Conservation (phyloP, 495 filamentous ascomycete species). For the Trichocladium uniseriatum region DNA sequence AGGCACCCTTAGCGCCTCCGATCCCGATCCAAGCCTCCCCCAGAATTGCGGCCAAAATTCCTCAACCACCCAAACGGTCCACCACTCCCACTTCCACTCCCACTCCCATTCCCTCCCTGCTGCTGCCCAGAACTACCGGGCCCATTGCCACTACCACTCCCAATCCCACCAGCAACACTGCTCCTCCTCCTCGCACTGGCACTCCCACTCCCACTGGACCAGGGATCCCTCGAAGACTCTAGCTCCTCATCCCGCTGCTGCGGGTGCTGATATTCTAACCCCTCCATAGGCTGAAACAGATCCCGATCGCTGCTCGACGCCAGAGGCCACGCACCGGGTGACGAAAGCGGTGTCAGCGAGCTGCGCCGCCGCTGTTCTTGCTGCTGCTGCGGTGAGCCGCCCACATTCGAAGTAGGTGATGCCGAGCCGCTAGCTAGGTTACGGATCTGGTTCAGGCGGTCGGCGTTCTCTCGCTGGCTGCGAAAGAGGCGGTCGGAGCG, state of each 20-base stretch:
- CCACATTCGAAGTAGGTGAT: no score
- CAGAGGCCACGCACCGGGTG: not conserved
- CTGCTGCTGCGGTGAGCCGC: no score
- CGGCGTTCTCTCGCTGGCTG: conserved; percentile 14
- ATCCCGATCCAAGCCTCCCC: not conserved
- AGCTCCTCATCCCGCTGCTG: not conserved
- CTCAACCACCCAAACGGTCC: conserved; percentile 17
- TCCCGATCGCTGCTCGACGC: no score
- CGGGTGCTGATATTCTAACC: no score
- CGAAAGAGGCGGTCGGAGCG: not conserved
- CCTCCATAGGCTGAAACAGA: no score
- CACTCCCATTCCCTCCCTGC: not conserved
- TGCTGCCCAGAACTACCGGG: no score
- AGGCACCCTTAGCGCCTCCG: conserved; percentile 6
- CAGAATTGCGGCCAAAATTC: conserved; percentile 13
- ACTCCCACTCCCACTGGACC: not conserved
- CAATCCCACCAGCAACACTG: not conserved
- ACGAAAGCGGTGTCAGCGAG: conserved; percentile 6
- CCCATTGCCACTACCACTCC: not conserved
- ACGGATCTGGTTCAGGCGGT: conserved; percentile 19
- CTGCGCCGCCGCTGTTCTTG: not conserved
- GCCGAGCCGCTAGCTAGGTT: no score
- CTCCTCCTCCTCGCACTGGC: not conserved
- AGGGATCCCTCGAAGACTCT: no score
- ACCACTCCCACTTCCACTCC: no score